Evolutionary conservation across 768 basidiomycete species (phyloP).

Genomic region (Hypholoma sublateritium): DNA sequence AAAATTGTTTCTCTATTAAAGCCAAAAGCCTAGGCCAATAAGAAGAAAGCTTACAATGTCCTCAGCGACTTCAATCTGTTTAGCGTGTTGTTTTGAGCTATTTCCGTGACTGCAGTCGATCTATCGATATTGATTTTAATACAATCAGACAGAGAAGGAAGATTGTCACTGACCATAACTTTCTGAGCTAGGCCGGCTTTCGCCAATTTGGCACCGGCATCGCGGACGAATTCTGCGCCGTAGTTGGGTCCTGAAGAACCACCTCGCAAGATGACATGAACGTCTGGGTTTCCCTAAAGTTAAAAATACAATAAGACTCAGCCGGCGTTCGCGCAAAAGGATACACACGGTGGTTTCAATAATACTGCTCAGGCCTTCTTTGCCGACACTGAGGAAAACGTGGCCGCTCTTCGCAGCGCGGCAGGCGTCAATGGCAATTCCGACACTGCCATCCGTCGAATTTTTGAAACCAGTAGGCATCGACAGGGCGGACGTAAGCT

Average conservation of each 20-base stretch:
- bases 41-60: conserved; percentile 65
- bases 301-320: neutral
- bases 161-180: conserved; percentile 69
- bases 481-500: conserved; percentile 82
- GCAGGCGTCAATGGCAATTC: conserved; percentile 94
- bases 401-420: conserved; percentile 88
- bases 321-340: neutral
- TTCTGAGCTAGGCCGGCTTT: conserved; percentile 80
- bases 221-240: conserved; percentile 72
- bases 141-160: conserved; percentile 5
- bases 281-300: conserved; percentile 80
- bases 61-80: conserved; percentile 86
- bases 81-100: conserved; percentile 86
- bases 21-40: neutral
- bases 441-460: conserved; percentile 90
- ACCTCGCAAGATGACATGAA: conserved; percentile 94
- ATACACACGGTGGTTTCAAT: conserved; percentile 82
- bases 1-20: conserved; percentile 12
- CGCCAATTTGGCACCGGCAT: conserved; percentile 67
- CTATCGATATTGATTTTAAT: conserved; percentile 36
- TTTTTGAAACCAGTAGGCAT: conserved; percentile 99
- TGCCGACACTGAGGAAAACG: conserved; percentile 95
- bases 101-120: conserved; percentile 98
- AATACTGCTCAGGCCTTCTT: conserved; percentile 92
- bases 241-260: conserved; percentile 91